Evolutionary conservation across 768 basidiomycete species (phyloP).

Genomic region (Russula compacta): DNA sequence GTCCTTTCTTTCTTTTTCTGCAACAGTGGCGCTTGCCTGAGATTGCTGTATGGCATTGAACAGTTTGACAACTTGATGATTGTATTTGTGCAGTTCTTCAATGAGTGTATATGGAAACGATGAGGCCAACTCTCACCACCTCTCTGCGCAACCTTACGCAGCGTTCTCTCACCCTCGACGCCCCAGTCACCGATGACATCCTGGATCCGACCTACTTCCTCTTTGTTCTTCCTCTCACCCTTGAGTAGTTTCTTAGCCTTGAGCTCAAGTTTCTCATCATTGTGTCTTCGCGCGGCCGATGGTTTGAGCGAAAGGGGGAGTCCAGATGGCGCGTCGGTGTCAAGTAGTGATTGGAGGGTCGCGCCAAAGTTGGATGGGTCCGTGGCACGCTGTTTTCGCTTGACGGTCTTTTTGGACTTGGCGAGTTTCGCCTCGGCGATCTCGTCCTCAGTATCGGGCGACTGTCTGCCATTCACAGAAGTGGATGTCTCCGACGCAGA

Average conservation of each 20-base stretch:
- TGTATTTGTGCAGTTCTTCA: not conserved
- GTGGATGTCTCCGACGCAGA: slow-evolving; percentile 21
- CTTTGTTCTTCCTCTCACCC: slow-evolving; percentile 62
- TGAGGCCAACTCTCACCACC: slow-evolving; percentile 46
- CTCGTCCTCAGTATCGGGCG: slow-evolving; percentile 53
- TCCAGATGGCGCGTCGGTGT: slow-evolving; percentile 60
- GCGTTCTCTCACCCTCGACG: slow-evolving; percentile 64
- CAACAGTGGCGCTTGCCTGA: slow-evolving; percentile 45
- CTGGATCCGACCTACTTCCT: slow-evolving; percentile 55
- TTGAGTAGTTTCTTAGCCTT: slow-evolving; percentile 65
- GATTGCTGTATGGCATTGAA: slow-evolving; percentile 84
- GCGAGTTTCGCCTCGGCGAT: slow-evolving; percentile 42
- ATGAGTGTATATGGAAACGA: not conserved
- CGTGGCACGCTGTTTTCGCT: slow-evolving; percentile 77
- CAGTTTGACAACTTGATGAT: slow-evolving; percentile 58
- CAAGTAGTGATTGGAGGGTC: slow-evolving; percentile 61
- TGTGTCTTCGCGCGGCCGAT: slow-evolving; percentile 54
- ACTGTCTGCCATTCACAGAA: slow-evolving; percentile 20
- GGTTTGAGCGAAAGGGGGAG: slow-evolving; percentile 75
- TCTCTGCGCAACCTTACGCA: slow-evolving; percentile 77
- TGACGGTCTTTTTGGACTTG: slow-evolving; percentile 74
- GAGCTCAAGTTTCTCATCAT: slow-evolving; percentile 67
- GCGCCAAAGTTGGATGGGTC: slow-evolving; percentile 65
- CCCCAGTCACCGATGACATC: slow-evolving; percentile 88
- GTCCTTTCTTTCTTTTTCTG: slow-evolving; percentile 50